These are phyloP conservation scores for Gastrodia elata DNA, from an alignment of 106 monocot species.

Conservation along the genomic window DNA sequence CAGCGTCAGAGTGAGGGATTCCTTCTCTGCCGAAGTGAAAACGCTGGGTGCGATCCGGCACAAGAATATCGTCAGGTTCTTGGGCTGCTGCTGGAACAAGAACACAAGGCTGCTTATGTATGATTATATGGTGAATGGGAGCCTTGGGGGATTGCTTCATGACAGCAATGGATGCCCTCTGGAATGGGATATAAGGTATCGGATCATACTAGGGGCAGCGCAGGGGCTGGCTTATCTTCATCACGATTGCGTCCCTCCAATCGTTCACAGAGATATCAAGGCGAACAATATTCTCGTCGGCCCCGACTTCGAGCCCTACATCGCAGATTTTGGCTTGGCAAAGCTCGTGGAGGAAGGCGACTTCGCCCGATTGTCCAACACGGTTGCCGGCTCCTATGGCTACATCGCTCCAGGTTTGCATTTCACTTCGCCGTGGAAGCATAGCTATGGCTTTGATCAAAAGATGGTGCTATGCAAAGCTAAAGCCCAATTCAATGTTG, in stretches of 20 bases:
- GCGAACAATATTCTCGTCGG: conserved; percentile 93
- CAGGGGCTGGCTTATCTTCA: conserved; percentile 87
- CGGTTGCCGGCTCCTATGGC: conserved; percentile 92
- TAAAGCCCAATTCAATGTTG: too few relatives aligned
- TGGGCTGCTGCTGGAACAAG: conserved; percentile 89
- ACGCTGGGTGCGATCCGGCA: conserved; percentile 84
- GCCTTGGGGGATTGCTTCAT: conserved; percentile 69
- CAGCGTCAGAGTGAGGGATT: conserved; percentile 39
- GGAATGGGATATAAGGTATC: conserved; percentile 79
- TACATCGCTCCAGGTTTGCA: conserved; percentile 88
- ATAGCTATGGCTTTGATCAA: too few relatives aligned
- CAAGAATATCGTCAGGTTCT: conserved; percentile 89
- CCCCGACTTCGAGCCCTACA: conserved; percentile 71
- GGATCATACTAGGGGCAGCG: conserved; percentile 74
- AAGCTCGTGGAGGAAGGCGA: conserved; percentile 84
- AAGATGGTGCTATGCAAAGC: too few relatives aligned
- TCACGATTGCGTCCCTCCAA: conserved; percentile 85
- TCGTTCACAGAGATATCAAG: conserved; percentile 87
- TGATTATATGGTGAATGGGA: conserved; percentile 95
- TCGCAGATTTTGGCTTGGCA: conserved; percentile 90
- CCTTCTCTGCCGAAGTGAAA: conserved; percentile 76
- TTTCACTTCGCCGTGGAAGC: neutral
- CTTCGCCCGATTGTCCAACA: conserved; percentile 59
- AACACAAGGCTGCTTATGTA: conserved; percentile 79
- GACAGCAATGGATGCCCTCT: conserved; percentile 51